A percentile compares a stretch with the other conserved stretches of the same genome.
Conservation (phyloP, 768 basidiomycete species). For the Pisolithus tinctorius region DNA sequence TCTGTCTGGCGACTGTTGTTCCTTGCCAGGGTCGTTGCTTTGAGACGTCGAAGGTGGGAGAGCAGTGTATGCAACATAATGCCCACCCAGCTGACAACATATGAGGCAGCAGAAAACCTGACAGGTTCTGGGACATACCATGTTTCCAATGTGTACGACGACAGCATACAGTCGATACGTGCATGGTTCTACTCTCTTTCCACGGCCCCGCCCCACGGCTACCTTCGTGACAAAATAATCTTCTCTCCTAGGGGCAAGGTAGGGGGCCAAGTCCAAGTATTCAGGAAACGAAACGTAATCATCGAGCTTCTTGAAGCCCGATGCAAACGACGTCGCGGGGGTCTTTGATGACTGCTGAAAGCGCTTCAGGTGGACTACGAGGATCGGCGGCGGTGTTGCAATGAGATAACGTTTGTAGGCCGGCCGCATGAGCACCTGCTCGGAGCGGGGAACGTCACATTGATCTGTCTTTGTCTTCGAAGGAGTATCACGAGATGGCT, state of each 20-base stretch:
- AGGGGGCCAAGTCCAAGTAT: conserved; percentile 76
- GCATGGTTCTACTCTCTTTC: conserved; percentile 32
- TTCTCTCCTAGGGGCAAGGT: conserved; percentile 74
- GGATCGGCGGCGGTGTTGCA: conserved; percentile 73
- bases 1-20: conserved; percentile 6
- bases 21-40: conserved; percentile 1
- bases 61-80: conserved; percentile 83
- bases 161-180: conserved; percentile 74
- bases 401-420: conserved; percentile 96
- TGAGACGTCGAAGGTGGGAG: conserved; percentile 39
- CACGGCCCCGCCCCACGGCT: conserved; percentile 17
- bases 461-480: conserved; percentile 28
- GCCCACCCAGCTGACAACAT: conserved; percentile 65
- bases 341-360: conserved; percentile 81
- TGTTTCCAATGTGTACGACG: conserved; percentile 81
- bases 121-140: conserved; percentile 44
- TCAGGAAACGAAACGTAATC: conserved; percentile 91
- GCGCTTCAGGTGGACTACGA: conserved; percentile 90
- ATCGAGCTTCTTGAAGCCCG: conserved; percentile 83
- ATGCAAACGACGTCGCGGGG: conserved; percentile 54
- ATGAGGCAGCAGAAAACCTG: not conserved
- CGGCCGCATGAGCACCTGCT: conserved; percentile 69
- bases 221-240: conserved; percentile 50
- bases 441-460: conserved; percentile 30
- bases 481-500: conserved; percentile 17